Base-by-base conservation (phyloP, 495 filamentous ascomycete genomes). In the Letharia lupina region DNA sequence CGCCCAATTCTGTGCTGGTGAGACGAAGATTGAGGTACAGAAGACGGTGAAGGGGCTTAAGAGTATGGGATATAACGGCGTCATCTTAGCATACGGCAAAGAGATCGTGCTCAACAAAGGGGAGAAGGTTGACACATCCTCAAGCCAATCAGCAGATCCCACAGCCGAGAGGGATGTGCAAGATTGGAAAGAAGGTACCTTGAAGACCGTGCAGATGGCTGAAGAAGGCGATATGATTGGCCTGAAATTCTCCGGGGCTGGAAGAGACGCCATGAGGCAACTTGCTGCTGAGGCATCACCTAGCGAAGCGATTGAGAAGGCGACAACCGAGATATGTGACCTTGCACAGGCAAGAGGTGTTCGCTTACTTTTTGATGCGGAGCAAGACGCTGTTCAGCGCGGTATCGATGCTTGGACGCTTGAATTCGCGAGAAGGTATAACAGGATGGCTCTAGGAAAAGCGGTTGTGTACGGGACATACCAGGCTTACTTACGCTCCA, bases 221-320 rank as follows among this genome's bases (percentile, higher is more conserved):
- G 79, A 82, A 47, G 79, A 83, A 10, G 90, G 89, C 9, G 92
- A 96, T 71, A 96, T 92, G 72, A 86, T 96, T 41, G 92, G 90
- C 3, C 75, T 96, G 63, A 98, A 98, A 81, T 94, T 94, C 77
- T 93, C 89, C 28, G 93, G 93, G n/a, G 91, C 93, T 67, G 93
- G 93, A 20, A 78, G 78, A n/a, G 86, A 88, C 67, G 90, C 89
- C 0, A 80, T 95, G 33, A 77, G 83, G 59, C 78, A 80, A 37
- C 78, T 95, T 20, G 82, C 86, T 58, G 74, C 83, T 42, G 73
- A 84, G 44, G 74, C 81, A 2, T 77, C 79, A 10, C 88, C 91
- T 2, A 80, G 85, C 1, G 79, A 80, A 15, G 79, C 80, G 20
- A 85, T 97, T 69, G 83, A 82, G 39, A 71, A 80, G 16, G 87